Conservation (phyloP, 768 basidiomycete species). For the Suillus decipiens region DNA sequence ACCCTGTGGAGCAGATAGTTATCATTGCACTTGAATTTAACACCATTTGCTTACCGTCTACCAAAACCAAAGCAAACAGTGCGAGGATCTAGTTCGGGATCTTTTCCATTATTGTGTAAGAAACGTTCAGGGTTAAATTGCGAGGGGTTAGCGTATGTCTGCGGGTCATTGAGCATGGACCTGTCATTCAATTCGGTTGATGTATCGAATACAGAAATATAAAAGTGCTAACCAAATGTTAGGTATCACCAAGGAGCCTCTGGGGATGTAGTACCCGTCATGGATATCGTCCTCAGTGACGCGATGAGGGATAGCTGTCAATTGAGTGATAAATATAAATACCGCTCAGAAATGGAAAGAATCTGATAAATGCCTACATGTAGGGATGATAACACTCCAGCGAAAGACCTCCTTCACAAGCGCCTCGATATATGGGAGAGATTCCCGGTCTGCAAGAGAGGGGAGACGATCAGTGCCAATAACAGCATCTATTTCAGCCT, state of each 20-base stretch:
- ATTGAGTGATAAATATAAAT: background rate
- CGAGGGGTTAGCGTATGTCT: no score
- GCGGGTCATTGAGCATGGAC: no score
- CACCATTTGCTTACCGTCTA: constrained; percentile 41
- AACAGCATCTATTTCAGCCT: no score
- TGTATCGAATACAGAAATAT: no score
- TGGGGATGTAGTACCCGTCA: no score
- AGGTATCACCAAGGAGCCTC: no score
- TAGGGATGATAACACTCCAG: constrained; percentile 41
- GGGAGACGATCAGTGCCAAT: no score
- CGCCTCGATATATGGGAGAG: constrained; percentile 38
- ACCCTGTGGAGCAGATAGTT: constrained; percentile 10
- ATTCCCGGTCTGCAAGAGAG: no score
- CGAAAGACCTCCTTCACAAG: constrained; percentile 58
- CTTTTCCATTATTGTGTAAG: constrained; percentile 28
- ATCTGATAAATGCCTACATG: constrained; percentile 37
- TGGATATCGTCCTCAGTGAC: constrained; percentile 30
- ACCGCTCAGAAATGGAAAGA: constrained; percentile 33
- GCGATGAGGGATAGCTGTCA: constrained; percentile 44
- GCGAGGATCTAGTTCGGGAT: constrained; percentile 52
- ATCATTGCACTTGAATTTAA: constrained; percentile 11
- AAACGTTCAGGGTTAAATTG: constrained; percentile 48
- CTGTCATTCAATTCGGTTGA: no score
- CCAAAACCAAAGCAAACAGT: constrained; percentile 66
- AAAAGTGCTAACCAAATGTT: no score